Evolutionary conservation across 306 rosid species (phyloP), one percentile per base, ranked within the genome.

Genomic region (Gillenia trifoliata): DNA sequence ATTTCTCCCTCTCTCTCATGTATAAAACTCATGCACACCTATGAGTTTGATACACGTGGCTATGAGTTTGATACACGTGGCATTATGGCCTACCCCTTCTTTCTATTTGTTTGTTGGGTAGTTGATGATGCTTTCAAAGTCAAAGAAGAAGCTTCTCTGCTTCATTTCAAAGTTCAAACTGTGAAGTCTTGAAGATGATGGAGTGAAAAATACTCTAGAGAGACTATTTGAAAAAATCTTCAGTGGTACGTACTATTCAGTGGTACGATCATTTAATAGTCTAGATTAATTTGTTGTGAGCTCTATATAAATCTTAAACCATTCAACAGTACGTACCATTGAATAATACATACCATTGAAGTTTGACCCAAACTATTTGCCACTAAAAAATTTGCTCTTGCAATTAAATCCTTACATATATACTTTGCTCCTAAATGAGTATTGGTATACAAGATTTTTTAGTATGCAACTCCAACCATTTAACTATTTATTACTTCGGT

Each of bases 101-200:
- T 50, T 1, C n/a, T 19, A 22, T 50, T 50, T 19, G 56, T 69
- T 54, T 54, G 16, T 33, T 71, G 41, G 33, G 66, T 10, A 17
- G 34, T 36, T 33, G 62, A 23, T 1, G 75, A 36, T 56, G 75
- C 50, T 71, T 56, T 56, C 75, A 71, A 40, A 60, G 76, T 72
- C 76, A 72, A 62, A 59, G 68, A 17, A 57, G 76, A 38, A 60
- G 76, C 57, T 72, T 72, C 57, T 59, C 23, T 71, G 65, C 26
- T 59, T 59, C 40, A 59, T 72, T 72, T 72, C 66, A 2, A 55
- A 15, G 49, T 31, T 31, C 47, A 8, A 28, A 4, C 19, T 55
- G 23, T 11, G 16, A 13, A 15, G 72, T 29, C 9, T 8, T 28
- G 38, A 17, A 49, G 8, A 30, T 4, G 19, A 2, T 59, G 12